Conservation (phyloP, 169 alveolate species). For the Perkinsus olseni region DNA sequence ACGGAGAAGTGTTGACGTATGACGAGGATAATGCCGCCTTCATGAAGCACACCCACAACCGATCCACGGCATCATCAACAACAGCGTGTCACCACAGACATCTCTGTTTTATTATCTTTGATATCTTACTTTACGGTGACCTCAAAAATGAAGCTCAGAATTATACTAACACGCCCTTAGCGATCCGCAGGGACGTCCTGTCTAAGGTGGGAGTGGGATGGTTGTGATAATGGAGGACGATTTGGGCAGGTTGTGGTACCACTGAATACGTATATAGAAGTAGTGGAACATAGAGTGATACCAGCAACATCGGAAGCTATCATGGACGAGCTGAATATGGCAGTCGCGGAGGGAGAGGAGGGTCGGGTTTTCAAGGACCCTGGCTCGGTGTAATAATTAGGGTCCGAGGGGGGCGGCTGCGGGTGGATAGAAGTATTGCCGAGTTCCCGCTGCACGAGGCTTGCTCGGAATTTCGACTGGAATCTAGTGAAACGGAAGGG, state of each 20-base stretch:
- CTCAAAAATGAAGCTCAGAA: background rate
- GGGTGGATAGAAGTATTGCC: no score
- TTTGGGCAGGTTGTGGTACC: background rate
- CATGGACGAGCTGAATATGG: background rate
- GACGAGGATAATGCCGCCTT: background rate
- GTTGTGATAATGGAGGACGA: background rate
- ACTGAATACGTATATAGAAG: background rate
- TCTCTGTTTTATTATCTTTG: background rate
- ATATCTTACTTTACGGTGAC: background rate
- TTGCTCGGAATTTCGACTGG: no score
- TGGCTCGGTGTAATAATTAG: background rate
- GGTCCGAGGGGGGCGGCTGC: no score
- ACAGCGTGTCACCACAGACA: background rate
- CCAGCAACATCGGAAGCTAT: background rate
- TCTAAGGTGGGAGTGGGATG: background rate
- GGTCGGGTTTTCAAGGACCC: background rate
- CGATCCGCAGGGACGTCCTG: background rate
- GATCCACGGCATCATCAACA: background rate
- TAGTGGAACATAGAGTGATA: background rate
- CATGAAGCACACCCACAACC: background rate
- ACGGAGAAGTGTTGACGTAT: background rate
- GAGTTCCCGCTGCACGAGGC: no score
- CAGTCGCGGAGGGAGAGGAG: background rate
- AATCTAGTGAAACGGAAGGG: no score
- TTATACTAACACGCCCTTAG: background rate